Percentiles rank a stretch among this genome's conserved stretches.
phyloP scores from a whole-genome alignment of 306 rosid genomes.

The Gleditsia sinensis region DNA sequence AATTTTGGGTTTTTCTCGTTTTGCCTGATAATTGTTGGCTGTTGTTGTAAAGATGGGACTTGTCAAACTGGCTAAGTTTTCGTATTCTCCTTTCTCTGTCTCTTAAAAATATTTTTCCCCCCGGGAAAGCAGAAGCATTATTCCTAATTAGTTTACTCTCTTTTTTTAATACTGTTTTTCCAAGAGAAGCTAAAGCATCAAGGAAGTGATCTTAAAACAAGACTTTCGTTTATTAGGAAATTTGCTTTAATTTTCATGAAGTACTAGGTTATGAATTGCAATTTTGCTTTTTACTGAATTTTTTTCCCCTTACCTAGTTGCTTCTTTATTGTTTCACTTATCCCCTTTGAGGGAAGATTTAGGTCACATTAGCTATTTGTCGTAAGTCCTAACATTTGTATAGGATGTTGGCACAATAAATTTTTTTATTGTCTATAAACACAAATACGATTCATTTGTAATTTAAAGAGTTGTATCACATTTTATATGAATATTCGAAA shows the following conservation, averaged over 20 bases:
- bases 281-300: slow-evolving; percentile 28
- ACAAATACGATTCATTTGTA: no score
- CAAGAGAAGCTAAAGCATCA: slow-evolving; percentile 3
- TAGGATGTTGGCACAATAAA: background rate
- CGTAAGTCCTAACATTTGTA: slow-evolving; percentile 1
- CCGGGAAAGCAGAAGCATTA: background rate
- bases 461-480: no score
- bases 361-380: background rate
- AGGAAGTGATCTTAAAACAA: slow-evolving; percentile 17
- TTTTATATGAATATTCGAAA: no score
- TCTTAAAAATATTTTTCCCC: background rate
- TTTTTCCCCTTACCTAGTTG: background rate
- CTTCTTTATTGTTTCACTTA: background rate
- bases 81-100: background rate
- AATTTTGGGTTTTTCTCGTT: background rate
- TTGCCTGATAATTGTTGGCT: slow-evolving; percentile 1
- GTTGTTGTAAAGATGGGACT: slow-evolving; percentile 21
- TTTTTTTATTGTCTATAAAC: no score
- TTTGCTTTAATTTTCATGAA: slow-evolving; percentile 3
- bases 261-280: background rate
- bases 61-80: slow-evolving; percentile 44
- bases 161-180: slow-evolving; percentile 1
- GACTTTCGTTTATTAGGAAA: slow-evolving; percentile 8
- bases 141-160: slow-evolving; percentile 4
- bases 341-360: background rate